These are phyloP conservation scores for Austroboletus eburneus DNA, from an alignment of 768 basidiomycete genomes.

Conservation along the genomic window DNA sequence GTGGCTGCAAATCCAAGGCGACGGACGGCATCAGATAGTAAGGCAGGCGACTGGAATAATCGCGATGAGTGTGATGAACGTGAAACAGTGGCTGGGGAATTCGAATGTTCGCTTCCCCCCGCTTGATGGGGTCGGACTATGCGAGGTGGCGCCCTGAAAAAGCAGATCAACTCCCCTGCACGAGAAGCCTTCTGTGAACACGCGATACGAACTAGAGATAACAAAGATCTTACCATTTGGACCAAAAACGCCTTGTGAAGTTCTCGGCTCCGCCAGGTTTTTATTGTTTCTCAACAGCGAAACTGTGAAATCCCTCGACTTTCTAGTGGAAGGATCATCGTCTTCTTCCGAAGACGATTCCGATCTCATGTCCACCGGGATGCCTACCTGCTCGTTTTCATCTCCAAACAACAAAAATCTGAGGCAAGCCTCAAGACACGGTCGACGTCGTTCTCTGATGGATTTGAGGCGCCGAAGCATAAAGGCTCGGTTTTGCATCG, in stretches of 20 bases:
- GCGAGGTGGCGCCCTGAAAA: constrained; percentile 74
- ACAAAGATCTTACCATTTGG: constrained; percentile 61
- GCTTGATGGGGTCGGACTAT: constrained; percentile 52
- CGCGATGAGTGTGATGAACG: constrained; percentile 24
- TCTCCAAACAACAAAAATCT: constrained; percentile 73
- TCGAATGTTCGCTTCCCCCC: constrained; percentile 41
- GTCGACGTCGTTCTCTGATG: constrained; percentile 68
- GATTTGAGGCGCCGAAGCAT: constrained; percentile 73
- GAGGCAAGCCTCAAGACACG: constrained; percentile 82
- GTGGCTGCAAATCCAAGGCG: constrained; percentile 58
- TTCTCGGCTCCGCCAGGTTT: constrained; percentile 79
- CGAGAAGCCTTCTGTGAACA: constrained; percentile 1
- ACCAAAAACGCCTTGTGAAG: constrained; percentile 85
- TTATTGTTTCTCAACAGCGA: constrained; percentile 60
- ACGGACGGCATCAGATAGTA: constrained; percentile 70
- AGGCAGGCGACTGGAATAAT: constrained; percentile 57
- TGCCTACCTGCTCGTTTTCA: constrained; percentile 49
- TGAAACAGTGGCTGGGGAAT: constrained; percentile 37
- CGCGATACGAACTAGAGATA: neutral
- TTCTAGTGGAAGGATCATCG: constrained; percentile 38
- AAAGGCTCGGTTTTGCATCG: constrained; percentile 69
- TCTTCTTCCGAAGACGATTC: constrained; percentile 71
- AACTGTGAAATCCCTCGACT: constrained; percentile 47
- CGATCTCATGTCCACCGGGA: constrained; percentile 41
- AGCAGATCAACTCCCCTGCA: constrained; percentile 80